Percentiles rank a stretch among this genome's conserved stretches.
Conservation (phyloP, 306 rosid species). For the Trifolium fragiferum region DNA sequence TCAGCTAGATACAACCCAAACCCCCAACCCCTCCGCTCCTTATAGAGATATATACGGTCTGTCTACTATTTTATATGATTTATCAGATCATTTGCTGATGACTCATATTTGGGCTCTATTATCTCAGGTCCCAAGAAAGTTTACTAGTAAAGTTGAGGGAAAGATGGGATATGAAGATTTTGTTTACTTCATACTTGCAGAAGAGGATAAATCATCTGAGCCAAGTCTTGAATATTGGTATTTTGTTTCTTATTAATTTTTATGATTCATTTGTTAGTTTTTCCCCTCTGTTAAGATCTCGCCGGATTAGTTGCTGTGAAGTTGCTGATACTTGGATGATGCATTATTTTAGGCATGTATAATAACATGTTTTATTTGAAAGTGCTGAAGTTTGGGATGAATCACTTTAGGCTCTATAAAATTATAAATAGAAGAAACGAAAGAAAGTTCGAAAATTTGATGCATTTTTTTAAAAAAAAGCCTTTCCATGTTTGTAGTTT, state of each 20-base stretch:
- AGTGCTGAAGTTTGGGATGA: no score
- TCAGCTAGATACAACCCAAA: slow-evolving; percentile 24
- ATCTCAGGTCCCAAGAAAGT: slow-evolving; percentile 90
- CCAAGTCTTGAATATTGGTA: slow-evolving; percentile 99
- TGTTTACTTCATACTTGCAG: slow-evolving; percentile 96
- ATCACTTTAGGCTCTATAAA: no score
- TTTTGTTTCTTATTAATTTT: slow-evolving; percentile 39
- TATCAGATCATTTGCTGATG: slow-evolving; percentile 42
- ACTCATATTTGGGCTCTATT: slow-evolving; percentile 36
- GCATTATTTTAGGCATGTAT: slow-evolving; percentile 13
- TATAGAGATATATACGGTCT: neutral
- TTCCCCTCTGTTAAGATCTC: slow-evolving; percentile 5
- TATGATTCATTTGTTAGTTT: slow-evolving; percentile 19
- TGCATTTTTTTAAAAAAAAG: neutral
- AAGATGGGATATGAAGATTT: slow-evolving; percentile 99
- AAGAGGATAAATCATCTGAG: slow-evolving; percentile 95
- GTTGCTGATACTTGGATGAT: slow-evolving; percentile 22
- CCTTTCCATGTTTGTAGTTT: neutral
- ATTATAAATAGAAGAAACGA: neutral
- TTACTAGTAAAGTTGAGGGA: slow-evolving; percentile 91
- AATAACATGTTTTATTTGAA: slow-evolving; percentile 17
- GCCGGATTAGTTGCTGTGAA: slow-evolving; percentile 19
- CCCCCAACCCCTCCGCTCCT: slow-evolving; percentile 13
- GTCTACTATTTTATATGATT: slow-evolving; percentile 8
- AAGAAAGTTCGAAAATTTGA: neutral